These are phyloP conservation scores for Tolypocladium endophyticum DNA, from an alignment of 2,329 filamentous ascomycete species.

Conservation along the genomic window DNA sequence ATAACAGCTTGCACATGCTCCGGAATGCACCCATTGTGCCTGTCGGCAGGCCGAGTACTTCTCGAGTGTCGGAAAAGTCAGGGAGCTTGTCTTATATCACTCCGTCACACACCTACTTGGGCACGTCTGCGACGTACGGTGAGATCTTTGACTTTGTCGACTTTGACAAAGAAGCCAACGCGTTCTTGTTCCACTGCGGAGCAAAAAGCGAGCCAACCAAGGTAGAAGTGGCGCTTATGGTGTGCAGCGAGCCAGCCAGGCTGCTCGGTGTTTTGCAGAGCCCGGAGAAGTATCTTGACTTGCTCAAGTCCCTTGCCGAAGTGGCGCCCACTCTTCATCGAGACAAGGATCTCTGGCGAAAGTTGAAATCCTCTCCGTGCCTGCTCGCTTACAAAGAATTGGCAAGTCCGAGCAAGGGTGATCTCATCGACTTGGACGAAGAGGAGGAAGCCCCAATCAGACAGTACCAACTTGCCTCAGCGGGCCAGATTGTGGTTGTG, in stretches of 20 bases:
- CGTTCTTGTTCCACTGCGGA: slow-evolving; percentile 79
- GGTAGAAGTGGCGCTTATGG: slow-evolving; percentile 69
- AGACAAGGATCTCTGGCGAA: slow-evolving; percentile 67
- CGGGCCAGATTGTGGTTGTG: slow-evolving; percentile 63
- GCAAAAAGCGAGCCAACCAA: slow-evolving; percentile 88
- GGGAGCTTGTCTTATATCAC: slow-evolving; percentile 32
- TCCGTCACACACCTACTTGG: slow-evolving; percentile 72
- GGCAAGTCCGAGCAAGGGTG: slow-evolving; percentile 30
- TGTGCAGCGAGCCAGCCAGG: slow-evolving; percentile 74
- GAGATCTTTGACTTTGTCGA: slow-evolving; percentile 97
- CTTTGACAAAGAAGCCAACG: slow-evolving; percentile 78
- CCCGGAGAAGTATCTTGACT: slow-evolving; percentile 74
- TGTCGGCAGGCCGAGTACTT: slow-evolving; percentile 29
- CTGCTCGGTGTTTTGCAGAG: slow-evolving; percentile 71
- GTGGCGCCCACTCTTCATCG: slow-evolving; percentile 58
- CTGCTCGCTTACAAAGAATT: slow-evolving; percentile 77
- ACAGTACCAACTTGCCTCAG: slow-evolving; percentile 67
- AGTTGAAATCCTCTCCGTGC: slow-evolving; percentile 66
- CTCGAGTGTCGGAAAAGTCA: slow-evolving; percentile 29
- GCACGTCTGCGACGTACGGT: slow-evolving; percentile 57
- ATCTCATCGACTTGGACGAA: slow-evolving; percentile 42
- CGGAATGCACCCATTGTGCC: slow-evolving; percentile 63
- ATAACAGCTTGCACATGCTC: slow-evolving; percentile 48
- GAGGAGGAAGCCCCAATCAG: slow-evolving; percentile 56
- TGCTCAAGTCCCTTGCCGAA: slow-evolving; percentile 73